Base-by-base conservation (phyloP, 2,329 filamentous ascomycete species). In the Phyllosticta citrichinensis region DNA sequence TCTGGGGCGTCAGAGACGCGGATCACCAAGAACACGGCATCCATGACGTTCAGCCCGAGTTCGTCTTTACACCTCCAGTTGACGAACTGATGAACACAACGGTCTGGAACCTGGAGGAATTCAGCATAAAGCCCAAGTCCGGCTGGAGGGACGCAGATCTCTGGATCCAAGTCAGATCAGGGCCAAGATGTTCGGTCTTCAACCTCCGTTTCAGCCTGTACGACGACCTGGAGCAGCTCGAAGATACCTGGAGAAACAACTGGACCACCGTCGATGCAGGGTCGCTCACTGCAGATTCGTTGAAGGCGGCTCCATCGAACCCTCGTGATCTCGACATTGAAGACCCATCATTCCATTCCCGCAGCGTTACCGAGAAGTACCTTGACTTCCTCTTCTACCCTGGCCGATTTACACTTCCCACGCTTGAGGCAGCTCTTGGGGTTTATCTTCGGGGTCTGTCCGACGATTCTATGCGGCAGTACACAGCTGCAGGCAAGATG, bases 331-430 rank as follows among this genome's bases (percentile, higher is more conserved):
- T 68, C 22, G 70, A 71, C 14, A 59, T 62, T 35, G 66, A 71
- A 30, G 62, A 63, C n/a, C 65, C 68, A 2, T 68, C 71, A 3
- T 64, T 35, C 81, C 84, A 30, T 87, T 92, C 62, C 57, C 64
- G 56, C n/a, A 66, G 47, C 58, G 63, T 62, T 19, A 61, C 72
- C 79, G 90, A 96, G 67, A 88, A 88, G 71, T 99, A 94, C 94
- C 77, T 97, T 9, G 81, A 88, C 27, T 88, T 88, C 65, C 84
- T 99, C 62, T 82, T 97, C 67, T 86, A 84, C 62, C 93, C 94
- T 1, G 91, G 90, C 17, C 85, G 88, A 59, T 97, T 95, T 70
- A 88, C 89, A 0, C 81, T 80, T 35, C 81, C 89, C 8, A 92
- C 90, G 0, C 79, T 99, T 14, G 90, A 96, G 71, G 90, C 91